These are phyloP conservation scores for Acrodontium crateriforme DNA, from an alignment of 2,329 filamentous ascomycete species.

Conservation along the genomic window DNA sequence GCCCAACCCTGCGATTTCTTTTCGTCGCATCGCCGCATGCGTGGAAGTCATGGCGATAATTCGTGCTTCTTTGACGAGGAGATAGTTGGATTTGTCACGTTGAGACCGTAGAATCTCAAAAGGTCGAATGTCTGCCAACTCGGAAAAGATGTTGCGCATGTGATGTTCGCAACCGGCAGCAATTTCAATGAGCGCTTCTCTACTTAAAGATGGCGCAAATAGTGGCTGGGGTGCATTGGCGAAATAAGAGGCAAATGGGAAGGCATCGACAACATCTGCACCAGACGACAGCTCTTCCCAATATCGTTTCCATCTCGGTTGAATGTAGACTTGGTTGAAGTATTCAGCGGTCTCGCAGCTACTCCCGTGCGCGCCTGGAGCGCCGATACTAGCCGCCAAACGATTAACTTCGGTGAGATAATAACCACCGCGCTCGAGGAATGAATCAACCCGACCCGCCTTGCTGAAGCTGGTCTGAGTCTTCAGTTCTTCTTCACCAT, in stretches of 20 bases:
- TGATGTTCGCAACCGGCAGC: slow-evolving; percentile 78
- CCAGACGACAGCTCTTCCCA: slow-evolving; percentile 45
- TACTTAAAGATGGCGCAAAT: slow-evolving; percentile 53
- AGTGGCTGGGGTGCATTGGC: slow-evolving; percentile 74
- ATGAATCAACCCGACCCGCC: slow-evolving; percentile 85
- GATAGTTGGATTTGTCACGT: slow-evolving; percentile 88
- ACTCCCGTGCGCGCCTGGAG: slow-evolving; percentile 85
- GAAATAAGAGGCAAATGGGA: slow-evolving; percentile 85
- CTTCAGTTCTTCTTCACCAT: slow-evolving; percentile 87
- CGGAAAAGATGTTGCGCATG: slow-evolving; percentile 77
- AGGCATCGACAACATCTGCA: slow-evolving; percentile 54
- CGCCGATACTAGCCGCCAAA: slow-evolving; percentile 69
- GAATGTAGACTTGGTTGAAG: slow-evolving; percentile 84
- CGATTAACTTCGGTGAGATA: slow-evolving; percentile 76
- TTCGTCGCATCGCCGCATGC: slow-evolving; percentile 84
- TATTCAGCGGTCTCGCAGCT: slow-evolving; percentile 95
- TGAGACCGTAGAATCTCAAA: slow-evolving; percentile 87
- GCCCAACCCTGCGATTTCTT: slow-evolving; percentile 80
- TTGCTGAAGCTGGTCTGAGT: slow-evolving; percentile 85
- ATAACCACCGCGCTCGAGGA: slow-evolving; percentile 70
- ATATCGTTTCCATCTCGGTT: slow-evolving; percentile 80
- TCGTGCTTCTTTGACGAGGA: slow-evolving; percentile 88
- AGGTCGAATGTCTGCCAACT: slow-evolving; percentile 82
- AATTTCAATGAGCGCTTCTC: slow-evolving; percentile 58
- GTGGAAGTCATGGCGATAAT: slow-evolving; percentile 98